Evolutionary conservation across 345 rosid genomes (phyloP), one percentile per base, ranked within the genome.

Genomic region (Schrenkiella parvula): DNA sequence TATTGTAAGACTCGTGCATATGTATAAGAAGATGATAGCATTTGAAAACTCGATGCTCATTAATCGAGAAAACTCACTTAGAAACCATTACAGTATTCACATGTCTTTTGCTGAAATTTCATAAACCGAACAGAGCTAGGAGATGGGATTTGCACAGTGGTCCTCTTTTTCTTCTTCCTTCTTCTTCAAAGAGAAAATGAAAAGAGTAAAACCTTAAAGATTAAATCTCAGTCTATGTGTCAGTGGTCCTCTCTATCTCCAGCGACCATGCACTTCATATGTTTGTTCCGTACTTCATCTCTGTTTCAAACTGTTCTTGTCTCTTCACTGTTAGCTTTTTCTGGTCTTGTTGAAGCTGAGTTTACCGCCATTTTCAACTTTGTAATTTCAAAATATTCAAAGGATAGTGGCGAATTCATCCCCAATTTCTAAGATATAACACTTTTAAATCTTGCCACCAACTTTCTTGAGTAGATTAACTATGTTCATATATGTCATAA

Each of bases 231-330:
- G 58, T 53, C 44, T 62, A 25, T 69, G 44, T 69, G 70, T 75
- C 74, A 69, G 79, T 68, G 79, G 74, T 75, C 79, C 74, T 61
- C 59, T 59, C 58, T 4, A 42, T 17, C 59, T 68, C 70, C 65
- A 62, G 42, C 74, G 64, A 61, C 43, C 15, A 65, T 46, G 51
- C 21, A 46, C 47, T 43, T 54, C 72, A 12, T 72, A 0, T 32
- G 0, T 53, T 15, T 10, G 18, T 10, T 59, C 55, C 73, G 55
- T 74, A 59, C 78, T 29, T 41, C 31, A n/a, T n/a, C 32, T 67
- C 13, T 1, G 3, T 51, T 74, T 67, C 66, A 74, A 41, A 59
- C 14, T 56, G 34, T 56, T 73, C 35, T 0, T 21, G 72, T 48
- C 64, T 60, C 43, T 68, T 68, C 69, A 42, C 57, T 26, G 13